Percentiles rank a stretch among this genome's conserved stretches.
Conservation (phyloP, 2,329 filamentous ascomycete genomes). For the Conoideocrella luteorostrata region DNA sequence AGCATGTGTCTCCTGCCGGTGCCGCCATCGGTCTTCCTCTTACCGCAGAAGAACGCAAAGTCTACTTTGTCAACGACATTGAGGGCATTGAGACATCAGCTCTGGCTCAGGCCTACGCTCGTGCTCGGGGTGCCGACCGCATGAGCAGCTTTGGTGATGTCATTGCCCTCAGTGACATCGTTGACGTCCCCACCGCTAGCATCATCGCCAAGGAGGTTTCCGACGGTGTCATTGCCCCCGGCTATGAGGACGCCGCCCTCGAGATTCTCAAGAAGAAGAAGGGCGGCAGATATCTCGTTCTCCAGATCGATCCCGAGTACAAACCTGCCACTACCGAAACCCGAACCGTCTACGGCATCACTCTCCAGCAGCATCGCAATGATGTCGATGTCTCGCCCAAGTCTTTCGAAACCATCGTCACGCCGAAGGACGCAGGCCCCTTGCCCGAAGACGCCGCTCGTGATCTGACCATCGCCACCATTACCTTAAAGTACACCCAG, state of each 20-base stretch:
- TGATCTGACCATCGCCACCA: conserved; percentile 90
- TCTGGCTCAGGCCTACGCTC: conserved; percentile 90
- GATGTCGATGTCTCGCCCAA: conserved; percentile 78
- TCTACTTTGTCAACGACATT: conserved; percentile 98
- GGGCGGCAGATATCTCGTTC: conserved; percentile 90
- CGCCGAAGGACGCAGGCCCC: conserved; percentile 67
- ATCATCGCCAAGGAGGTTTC: conserved; percentile 98
- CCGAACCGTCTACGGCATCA: conserved; percentile 85
- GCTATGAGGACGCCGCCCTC: conserved; percentile 77
- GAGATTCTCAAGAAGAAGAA: conserved; percentile 97
- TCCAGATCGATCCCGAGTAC: conserved; percentile 89
- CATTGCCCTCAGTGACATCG: conserved; percentile 84
- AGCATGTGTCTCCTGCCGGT: conserved; percentile 95
- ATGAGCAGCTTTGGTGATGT: conserved; percentile 99
- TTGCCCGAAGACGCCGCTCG: conserved; percentile 78
- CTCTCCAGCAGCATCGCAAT: conserved; percentile 85
- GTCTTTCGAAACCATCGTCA: conserved; percentile 80
- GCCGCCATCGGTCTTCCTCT: conserved; percentile 89
- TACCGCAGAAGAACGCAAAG: conserved; percentile 82
- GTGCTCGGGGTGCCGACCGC: conserved; percentile 89
- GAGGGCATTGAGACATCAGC: conserved; percentile 77
- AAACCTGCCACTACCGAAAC: conserved; percentile 74
- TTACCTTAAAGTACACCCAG: conserved; percentile 97
- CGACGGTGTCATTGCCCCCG: conserved; percentile 89
- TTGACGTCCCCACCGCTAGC: conserved; percentile 89